Evolutionary conservation across 352 stramenopile species (phyloP).

Genomic region (Peronospora destructor): DNA sequence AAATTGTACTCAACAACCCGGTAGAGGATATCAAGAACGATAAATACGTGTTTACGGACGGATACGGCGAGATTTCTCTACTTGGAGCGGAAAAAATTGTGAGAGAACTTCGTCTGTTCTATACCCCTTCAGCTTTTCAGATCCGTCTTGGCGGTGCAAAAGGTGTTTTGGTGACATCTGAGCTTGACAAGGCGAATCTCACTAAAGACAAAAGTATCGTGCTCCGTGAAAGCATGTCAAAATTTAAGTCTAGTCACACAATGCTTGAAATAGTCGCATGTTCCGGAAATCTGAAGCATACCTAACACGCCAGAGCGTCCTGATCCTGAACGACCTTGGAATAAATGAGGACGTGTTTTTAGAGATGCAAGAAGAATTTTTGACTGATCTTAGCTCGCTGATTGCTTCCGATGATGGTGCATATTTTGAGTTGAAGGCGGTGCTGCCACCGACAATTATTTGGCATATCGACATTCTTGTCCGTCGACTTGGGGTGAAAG

Average conservation of each 20-base stretch:
- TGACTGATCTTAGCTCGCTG: constrained; percentile 44
- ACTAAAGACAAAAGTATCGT: constrained; percentile 24
- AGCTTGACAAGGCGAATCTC: constrained; percentile 15
- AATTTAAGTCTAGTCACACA: constrained; percentile 55
- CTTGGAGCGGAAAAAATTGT: constrained; percentile 36
- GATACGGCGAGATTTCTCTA: constrained; percentile 55
- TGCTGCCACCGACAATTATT: constrained; percentile 28
- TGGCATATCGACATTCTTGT: constrained; percentile 37
- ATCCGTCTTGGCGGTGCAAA: constrained; percentile 70
- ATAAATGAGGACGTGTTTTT: constrained; percentile 59
- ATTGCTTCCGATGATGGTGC: constrained; percentile 45
- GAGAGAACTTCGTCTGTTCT: constrained; percentile 28
- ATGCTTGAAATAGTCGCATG: constrained; percentile 64
- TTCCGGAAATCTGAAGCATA: constrained; percentile 49
- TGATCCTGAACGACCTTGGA: constrained; percentile 56
- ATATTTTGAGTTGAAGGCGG: constrained; percentile 44
- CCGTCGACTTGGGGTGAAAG: constrained; percentile 32
- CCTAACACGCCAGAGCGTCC: constrained; percentile 70
- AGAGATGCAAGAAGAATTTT: constrained; percentile 61
- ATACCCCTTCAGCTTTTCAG: constrained; percentile 60
- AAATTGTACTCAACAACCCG: constrained; percentile 37
- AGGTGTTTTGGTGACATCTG: constrained; percentile 63
- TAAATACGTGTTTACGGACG: constrained; percentile 59
- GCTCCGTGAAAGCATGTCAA: constrained; percentile 65
- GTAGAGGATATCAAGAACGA: constrained; percentile 40